A percentile compares a stretch with the other conserved stretches of the same genome.
Evolutionary conservation across 441 rosid genomes (phyloP).

Genomic region (Bruguiera hainesii): DNA sequence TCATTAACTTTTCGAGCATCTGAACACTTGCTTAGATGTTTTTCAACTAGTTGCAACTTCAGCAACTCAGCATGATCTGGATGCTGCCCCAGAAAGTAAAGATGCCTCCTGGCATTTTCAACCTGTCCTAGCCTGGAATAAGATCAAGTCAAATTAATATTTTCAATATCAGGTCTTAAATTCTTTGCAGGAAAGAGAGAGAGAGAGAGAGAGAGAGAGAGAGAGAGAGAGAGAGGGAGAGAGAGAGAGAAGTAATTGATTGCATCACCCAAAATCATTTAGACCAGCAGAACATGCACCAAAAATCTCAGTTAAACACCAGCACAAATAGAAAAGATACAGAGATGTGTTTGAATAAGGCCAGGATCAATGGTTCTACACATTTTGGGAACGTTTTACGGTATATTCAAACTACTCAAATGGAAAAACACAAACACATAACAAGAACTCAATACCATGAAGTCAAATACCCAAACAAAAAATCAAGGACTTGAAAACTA

Average conservation of each 20-base stretch:
- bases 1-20: conserved; percentile 63
- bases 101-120: conserved; percentile 65
- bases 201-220: background rate
- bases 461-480: background rate
- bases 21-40: conserved; percentile 58
- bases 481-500: too few species aligned
- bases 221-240: background rate
- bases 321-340: conserved; percentile 9
- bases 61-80: conserved; percentile 52
- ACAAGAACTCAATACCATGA: background rate
- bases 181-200: conserved; percentile 4
- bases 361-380: background rate
- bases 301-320: conserved; percentile 7
- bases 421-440: background rate
- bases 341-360: background rate
- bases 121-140: conserved; percentile 80
- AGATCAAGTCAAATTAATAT: conserved; percentile 11
- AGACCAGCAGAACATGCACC: conserved; percentile 7
- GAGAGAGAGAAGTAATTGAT: background rate
- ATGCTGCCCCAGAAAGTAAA: conserved; percentile 50
- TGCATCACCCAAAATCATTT: conserved; percentile 5
- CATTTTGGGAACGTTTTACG: background rate
- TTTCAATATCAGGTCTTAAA: conserved; percentile 1
- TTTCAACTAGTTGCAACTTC: conserved; percentile 71
- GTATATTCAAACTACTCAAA: background rate